Evolutionary conservation across 148 eudicot genomes (phyloP), one percentile per base, ranked within the genome.

Genomic region (Amaranthus cruentus): DNA sequence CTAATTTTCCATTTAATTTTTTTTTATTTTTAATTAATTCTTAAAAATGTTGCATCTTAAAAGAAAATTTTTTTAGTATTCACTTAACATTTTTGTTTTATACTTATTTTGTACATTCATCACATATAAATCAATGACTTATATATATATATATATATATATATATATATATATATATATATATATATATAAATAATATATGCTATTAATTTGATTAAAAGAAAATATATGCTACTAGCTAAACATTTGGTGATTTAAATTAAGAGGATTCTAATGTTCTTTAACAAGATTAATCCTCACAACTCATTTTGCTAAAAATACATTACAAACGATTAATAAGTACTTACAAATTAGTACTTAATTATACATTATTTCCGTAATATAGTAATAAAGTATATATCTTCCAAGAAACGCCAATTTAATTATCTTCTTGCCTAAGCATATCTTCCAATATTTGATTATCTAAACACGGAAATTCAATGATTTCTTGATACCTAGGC

Each of bases 391-490:
- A 59, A 55, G 2, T 3, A 28, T n/a, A 59, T 21, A 56, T 12
- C 6, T 56, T 2, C n/a, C 47, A 53, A 12, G 54, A 15, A n/a
- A 55, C 9, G 4, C 9, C 9, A 2, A 43, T 42, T 52, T 46
- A 52, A 28, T 47, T 42, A 51, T 76, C 47, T 9, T 80, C 69
- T 43, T 73, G 61, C 15, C 81, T 82, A 67, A 89, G 94, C 86
- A 89, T 87, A 10, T 87, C 88, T 67, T 89, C 88, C 81, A 89
- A 63, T 51, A 89, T 84, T n/a, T 73, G 71, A 38, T 87, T 80
- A 65, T 89, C 94, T 51, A 84, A 79, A 62, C 65, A 89, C 83
- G 86, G 89, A 44, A 89, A 70, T 78, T 89, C 94, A 55, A 89
- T 76, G 18, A 84, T 83, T n/a, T 85, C 80, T 68, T 68, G 78